These are phyloP conservation scores for Beauveria caledonica DNA, from an alignment of 2,329 filamentous ascomycete genomes.

Conservation along the genomic window DNA sequence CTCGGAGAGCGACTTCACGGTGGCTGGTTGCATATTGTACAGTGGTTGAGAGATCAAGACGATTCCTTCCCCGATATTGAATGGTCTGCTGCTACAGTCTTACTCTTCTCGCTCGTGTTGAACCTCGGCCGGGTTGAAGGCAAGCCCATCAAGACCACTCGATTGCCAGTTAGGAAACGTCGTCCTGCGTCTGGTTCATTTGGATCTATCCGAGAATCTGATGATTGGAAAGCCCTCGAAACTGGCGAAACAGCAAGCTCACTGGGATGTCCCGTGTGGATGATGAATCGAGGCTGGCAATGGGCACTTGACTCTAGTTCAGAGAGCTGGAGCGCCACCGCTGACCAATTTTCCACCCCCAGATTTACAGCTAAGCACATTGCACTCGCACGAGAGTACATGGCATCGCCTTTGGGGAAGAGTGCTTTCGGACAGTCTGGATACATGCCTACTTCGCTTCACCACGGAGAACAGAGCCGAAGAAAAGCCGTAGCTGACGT, in stretches of 20 bases:
- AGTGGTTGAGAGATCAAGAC: slow-evolving; percentile 53
- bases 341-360: slow-evolving; percentile 18
- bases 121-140: slow-evolving; percentile 40
- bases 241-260: slow-evolving; percentile 39
- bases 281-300: slow-evolving; percentile 58
- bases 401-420: slow-evolving; percentile 50
- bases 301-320: slow-evolving; percentile 57
- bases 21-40: slow-evolving; percentile 66
- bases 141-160: slow-evolving; percentile 18
- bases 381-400: slow-evolving; percentile 55
- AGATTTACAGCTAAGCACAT: slow-evolving; percentile 45
- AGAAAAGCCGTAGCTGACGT: slow-evolving; percentile 57
- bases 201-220: slow-evolving; percentile 26
- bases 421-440: slow-evolving; percentile 44
- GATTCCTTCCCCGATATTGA: slow-evolving; percentile 45
- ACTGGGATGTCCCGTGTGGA: slow-evolving; percentile 44
- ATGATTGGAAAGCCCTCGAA: slow-evolving; percentile 42
- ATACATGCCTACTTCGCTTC: slow-evolving; percentile 55
- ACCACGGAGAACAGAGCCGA: slow-evolving; percentile 45
- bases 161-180: slow-evolving; percentile 23
- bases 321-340: slow-evolving; percentile 15
- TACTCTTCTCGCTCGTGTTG: slow-evolving; percentile 57
- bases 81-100: slow-evolving; percentile 60
- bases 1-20: slow-evolving; percentile 54
- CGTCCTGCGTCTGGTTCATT: slow-evolving; percentile 28